Evolutionary conservation across 352 stramenopile genomes (phyloP).

Genomic region (Phytopythium sindhum): DNA sequence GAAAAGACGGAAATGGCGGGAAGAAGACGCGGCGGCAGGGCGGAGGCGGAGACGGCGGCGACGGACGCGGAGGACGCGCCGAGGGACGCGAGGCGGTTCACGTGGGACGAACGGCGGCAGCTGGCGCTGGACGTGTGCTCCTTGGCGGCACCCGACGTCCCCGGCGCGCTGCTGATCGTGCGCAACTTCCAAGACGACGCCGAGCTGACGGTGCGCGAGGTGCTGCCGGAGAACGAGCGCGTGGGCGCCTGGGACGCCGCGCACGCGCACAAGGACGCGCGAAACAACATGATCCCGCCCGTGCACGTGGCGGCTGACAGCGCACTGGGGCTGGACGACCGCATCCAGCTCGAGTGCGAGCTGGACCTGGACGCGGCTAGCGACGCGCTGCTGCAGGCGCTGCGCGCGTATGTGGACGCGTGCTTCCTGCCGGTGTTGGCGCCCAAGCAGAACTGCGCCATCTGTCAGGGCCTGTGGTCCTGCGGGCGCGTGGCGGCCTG

Average conservation of each 20-base stretch:
- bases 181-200: slow-evolving; percentile 32
- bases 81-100: slow-evolving; percentile 14
- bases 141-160: slow-evolving; percentile 60
- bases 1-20: neutral
- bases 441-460: slow-evolving; percentile 67
- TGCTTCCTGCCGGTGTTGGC: slow-evolving; percentile 78
- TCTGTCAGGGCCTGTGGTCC: slow-evolving; percentile 85
- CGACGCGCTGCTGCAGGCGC: slow-evolving; percentile 42
- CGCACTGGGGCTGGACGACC: neutral
- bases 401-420: slow-evolving; percentile 73
- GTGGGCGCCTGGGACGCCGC: neutral
- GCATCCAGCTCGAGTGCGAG: slow-evolving; percentile 48
- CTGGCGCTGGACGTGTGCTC: slow-evolving; percentile 66
- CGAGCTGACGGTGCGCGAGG: slow-evolving; percentile 25
- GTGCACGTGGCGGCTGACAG: neutral
- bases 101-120: slow-evolving; percentile 68
- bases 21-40: neutral
- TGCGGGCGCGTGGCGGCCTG: slow-evolving; percentile 62
- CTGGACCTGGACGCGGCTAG: slow-evolving; percentile 63
- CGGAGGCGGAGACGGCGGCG: slow-evolving; percentile 1
- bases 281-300: neutral
- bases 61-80: neutral
- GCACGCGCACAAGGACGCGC: slow-evolving; percentile 2
- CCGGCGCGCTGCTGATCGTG: slow-evolving; percentile 62
- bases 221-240: slow-evolving; percentile 18